Evolutionary conservation across 257 asterid genomes (phyloP).

Genomic region (Ilex asprella): DNA sequence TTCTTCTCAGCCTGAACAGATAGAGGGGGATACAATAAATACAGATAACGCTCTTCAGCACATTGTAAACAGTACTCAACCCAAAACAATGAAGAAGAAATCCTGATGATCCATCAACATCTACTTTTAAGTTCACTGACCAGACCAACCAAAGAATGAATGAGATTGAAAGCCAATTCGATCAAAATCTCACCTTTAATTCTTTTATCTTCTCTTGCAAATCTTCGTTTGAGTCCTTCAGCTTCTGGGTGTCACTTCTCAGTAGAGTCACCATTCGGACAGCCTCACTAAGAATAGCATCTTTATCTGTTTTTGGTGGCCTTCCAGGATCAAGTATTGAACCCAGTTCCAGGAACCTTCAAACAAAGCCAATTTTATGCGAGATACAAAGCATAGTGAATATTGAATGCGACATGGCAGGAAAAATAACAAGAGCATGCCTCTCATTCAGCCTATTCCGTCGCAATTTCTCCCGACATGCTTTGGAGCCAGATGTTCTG

Average conservation of each 20-base stretch:
- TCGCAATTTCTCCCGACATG: conserved; percentile 24
- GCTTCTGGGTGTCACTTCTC: conserved; percentile 18
- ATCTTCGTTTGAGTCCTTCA: conserved; percentile 23
- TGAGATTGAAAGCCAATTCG: background rate
- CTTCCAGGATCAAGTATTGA: conserved; percentile 24
- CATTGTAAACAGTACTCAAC: no score
- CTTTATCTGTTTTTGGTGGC: conserved; percentile 25
- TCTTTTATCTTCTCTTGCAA: conserved; percentile 21
- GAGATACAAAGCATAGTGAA: background rate
- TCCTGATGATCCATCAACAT: no score
- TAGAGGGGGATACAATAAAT: background rate
- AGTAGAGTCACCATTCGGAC: conserved; percentile 19
- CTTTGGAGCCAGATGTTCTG: conserved; percentile 17
- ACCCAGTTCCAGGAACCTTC: conserved; percentile 24
- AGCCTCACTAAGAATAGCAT: conserved; percentile 22
- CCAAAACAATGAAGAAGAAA: no score
- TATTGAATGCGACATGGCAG: background rate
- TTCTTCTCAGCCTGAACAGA: conserved; percentile 24
- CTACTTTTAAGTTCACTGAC: no score
- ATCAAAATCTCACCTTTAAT: conserved; percentile 16
- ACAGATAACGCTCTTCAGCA: background rate
- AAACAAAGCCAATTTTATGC: background rate
- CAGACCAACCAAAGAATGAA: background rate
- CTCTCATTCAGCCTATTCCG: conserved; percentile 27
- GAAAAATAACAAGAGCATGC: conserved; percentile 6